These are phyloP conservation scores for Moesziomyces sp. DNA, from an alignment of 1,284 basidiomycete species.

Conservation along the genomic window DNA sequence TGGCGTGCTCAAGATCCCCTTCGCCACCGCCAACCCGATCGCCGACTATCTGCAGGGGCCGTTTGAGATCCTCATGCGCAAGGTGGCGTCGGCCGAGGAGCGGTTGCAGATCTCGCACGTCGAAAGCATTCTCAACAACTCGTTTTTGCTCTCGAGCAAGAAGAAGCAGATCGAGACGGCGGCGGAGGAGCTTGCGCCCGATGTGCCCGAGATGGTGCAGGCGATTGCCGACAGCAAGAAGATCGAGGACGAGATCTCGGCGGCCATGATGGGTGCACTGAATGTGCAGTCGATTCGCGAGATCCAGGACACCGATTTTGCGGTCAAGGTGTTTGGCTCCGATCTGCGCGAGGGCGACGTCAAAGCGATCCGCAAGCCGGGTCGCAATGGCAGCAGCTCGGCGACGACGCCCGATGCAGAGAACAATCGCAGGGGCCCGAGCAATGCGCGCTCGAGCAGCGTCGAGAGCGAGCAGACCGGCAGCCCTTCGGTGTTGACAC, in stretches of 20 bases:
- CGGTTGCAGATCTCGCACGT: conserved; percentile 37
- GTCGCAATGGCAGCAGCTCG: conserved; percentile 1
- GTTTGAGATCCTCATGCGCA: conserved; percentile 44
- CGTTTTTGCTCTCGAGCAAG: conserved; percentile 23
- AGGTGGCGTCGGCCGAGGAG: conserved; percentile 29
- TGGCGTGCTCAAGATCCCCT: conserved; percentile 33
- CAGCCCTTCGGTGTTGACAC: background rate
- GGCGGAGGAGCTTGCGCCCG: conserved; percentile 33
- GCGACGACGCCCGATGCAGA: conserved; percentile 27
- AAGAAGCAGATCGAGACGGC: conserved; percentile 30
- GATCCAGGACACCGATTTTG: conserved; percentile 35
- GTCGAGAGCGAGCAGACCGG: conserved; percentile 8
- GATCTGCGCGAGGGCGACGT: conserved; percentile 36
- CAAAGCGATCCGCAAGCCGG: conserved; percentile 16
- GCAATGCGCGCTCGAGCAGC: conserved; percentile 5
- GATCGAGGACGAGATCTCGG: conserved; percentile 39
- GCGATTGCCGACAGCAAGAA: conserved; percentile 42
- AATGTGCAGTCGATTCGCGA: conserved; percentile 34
- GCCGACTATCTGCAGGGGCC: conserved; percentile 42
- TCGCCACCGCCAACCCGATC: conserved; percentile 33
- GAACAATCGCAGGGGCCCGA: background rate
- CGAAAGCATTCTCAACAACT: conserved; percentile 34
- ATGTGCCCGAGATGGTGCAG: conserved; percentile 39
- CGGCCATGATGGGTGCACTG: conserved; percentile 36
- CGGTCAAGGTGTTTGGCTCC: conserved; percentile 37